Percentiles rank a stretch among this genome's conserved stretches.
phyloP scores from a whole-genome alignment of 495 filamentous ascomycete genomes.

The Xylaria grammica region DNA sequence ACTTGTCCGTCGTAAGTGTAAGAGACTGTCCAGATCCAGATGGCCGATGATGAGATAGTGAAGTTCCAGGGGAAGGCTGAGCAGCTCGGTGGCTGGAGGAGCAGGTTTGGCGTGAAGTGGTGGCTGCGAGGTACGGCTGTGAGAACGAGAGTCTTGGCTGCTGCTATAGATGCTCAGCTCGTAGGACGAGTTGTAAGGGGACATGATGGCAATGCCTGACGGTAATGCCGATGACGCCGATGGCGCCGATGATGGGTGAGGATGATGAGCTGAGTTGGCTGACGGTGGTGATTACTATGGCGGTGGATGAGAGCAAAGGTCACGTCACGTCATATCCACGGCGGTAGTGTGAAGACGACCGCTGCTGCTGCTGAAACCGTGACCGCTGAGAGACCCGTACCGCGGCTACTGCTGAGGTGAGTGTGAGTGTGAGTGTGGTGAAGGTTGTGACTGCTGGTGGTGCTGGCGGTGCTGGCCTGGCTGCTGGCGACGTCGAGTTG shows the following conservation, averaged over 20 bases:
- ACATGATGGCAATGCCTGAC: slow-evolving; percentile 11
- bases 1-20: slow-evolving; percentile 31
- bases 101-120: neutral
- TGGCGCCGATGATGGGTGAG: neutral
- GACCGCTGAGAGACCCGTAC: too few species aligned
- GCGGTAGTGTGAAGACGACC: neutral
- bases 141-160: neutral
- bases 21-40: slow-evolving; percentile 33
- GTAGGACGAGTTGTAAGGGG: neutral
- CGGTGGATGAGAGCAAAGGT: neutral
- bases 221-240: neutral
- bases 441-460: neutral
- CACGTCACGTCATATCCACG: neutral
- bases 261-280: neutral
- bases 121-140: neutral
- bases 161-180: slow-evolving; percentile 10
- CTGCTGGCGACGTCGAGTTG: neutral
- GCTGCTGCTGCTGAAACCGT: neutral
- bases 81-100: slow-evolving; percentile 7
- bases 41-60: slow-evolving; percentile 36
- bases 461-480: neutral
- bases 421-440: too few species aligned
- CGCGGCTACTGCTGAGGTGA: too few species aligned
- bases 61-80: slow-evolving; percentile 32
- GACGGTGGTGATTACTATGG: neutral